These are phyloP conservation scores for Lathyrus sativus DNA, from an alignment of 306 rosid species.

Conservation along the genomic window DNA sequence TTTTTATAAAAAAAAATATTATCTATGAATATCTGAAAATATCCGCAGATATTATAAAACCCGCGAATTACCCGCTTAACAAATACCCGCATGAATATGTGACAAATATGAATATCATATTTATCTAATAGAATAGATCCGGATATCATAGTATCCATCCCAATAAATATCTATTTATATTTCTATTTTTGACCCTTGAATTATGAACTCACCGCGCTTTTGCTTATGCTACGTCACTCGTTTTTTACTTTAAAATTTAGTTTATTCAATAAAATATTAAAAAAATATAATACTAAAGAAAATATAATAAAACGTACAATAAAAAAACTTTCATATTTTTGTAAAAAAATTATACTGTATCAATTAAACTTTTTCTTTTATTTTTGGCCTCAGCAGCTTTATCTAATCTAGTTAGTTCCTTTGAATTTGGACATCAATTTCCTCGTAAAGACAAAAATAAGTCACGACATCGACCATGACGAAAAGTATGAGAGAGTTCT, in stretches of 20 bases:
- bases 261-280: not conserved
- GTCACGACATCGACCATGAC: slow-evolving; percentile 17
- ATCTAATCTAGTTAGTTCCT: slow-evolving; percentile 19
- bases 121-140: too few species aligned
- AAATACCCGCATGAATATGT: too few species aligned
- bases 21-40: too few species aligned
- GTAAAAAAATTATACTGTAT: not conserved
- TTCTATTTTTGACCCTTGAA: too few species aligned
- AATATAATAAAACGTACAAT: not conserved
- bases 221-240: too few species aligned
- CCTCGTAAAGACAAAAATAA: not conserved
- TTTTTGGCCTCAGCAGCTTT: slow-evolving; percentile 37
- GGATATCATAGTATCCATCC: too few species aligned
- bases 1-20: too few species aligned
- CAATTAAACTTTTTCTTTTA: not conserved
- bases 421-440: not conserved
- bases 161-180: too few species aligned
- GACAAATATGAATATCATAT: too few species aligned
- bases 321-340: not conserved
- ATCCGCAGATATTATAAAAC: too few species aligned
- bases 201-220: too few species aligned
- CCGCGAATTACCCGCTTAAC: too few species aligned
- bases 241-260: not conserved
- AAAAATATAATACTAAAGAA: not conserved
- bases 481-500: not conserved